Percentiles rank a stretch among this genome's conserved stretches.
Evolutionary conservation across 2,329 filamentous ascomycete genomes (phyloP).

Genomic region (Calonectria leucothoes): DNA sequence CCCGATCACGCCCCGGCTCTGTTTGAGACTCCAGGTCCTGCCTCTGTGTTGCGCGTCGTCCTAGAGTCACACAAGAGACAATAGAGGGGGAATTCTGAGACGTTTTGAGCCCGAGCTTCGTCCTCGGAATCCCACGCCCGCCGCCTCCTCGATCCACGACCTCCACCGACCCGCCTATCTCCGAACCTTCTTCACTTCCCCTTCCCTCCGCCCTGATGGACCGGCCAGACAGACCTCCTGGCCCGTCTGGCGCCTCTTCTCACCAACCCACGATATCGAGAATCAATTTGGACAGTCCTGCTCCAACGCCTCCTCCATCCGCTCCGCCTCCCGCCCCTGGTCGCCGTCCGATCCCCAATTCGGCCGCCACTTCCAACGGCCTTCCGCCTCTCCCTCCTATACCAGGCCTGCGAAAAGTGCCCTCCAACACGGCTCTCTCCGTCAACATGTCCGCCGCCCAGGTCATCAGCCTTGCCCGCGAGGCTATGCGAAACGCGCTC

Average conservation of each 20-base stretch:
- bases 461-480: conserved; percentile 73
- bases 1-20: conserved; percentile 29
- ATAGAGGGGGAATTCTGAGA: conserved; percentile 46
- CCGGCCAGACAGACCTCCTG: conserved; percentile 47
- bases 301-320: conserved; percentile 40
- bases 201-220: conserved; percentile 46
- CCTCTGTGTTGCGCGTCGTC: conserved; percentile 33
- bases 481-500: conserved; percentile 75
- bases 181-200: conserved; percentile 31
- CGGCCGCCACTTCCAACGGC: conserved; percentile 53
- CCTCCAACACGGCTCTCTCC: conserved; percentile 60
- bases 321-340: conserved; percentile 36
- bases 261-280: conserved; percentile 45
- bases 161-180: conserved; percentile 33
- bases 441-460: conserved; percentile 69
- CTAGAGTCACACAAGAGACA: conserved; percentile 37
- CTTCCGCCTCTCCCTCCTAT: conserved; percentile 59
- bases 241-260: conserved; percentile 35
- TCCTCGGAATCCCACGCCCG: conserved; percentile 31
- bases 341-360: conserved; percentile 53
- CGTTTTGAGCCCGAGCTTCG: conserved; percentile 37
- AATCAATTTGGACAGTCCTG: conserved; percentile 52
- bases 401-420: conserved; percentile 59
- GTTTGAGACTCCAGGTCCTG: conserved; percentile 38
- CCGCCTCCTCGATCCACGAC: conserved; percentile 34